Conservation (phyloP, 352 stramenopile species). For the Saprolegnia parasitica region DNA sequence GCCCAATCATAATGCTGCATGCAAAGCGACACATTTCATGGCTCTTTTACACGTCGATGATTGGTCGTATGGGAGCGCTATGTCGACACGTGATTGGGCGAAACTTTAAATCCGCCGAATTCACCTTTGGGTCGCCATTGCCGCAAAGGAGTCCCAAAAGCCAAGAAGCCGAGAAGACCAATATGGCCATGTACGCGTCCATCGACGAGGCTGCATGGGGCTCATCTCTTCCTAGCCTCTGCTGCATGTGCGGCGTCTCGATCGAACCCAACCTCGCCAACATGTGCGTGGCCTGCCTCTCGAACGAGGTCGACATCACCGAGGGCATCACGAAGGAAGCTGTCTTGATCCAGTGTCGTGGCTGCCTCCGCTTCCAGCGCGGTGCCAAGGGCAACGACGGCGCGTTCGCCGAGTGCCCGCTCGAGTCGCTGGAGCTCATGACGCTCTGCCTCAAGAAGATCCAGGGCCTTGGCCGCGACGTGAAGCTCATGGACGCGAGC, state of each 20-base stretch:
- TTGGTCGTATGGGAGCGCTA: not conserved
- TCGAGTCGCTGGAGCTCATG: slow-evolving; percentile 72
- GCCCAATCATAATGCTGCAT: not conserved
- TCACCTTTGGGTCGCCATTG: not conserved
- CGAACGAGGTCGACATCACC: slow-evolving; percentile 60
- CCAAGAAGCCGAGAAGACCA: not conserved
- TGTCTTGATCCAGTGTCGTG: slow-evolving; percentile 57
- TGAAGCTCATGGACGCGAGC: slow-evolving; percentile 67
- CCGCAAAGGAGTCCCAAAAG: not conserved
- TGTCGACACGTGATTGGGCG: not conserved
- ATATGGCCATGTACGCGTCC: slow-evolving; percentile 11
- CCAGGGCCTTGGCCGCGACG: slow-evolving; percentile 45
- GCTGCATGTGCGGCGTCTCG: slow-evolving; percentile 55
- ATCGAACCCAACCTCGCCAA: slow-evolving; percentile 76
- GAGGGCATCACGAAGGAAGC: slow-evolving; percentile 55
- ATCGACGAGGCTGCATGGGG: not conserved
- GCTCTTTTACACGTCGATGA: not conserved
- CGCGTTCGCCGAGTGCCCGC: slow-evolving; percentile 56
- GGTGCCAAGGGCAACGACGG: slow-evolving; percentile 33
- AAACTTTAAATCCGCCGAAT: not conserved
- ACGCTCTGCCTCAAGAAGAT: slow-evolving; percentile 74
- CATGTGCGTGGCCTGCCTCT: slow-evolving; percentile 71
- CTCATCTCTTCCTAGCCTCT: slow-evolving; percentile 32
- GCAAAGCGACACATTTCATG: too few relatives aligned
- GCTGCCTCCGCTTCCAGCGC: slow-evolving; percentile 61